A percentile compares a stretch with the other conserved stretches of the same genome.
These are phyloP conservation scores for Clitocybe nebularis DNA, from an alignment of 1,284 basidiomycete species.

Conservation along the genomic window DNA sequence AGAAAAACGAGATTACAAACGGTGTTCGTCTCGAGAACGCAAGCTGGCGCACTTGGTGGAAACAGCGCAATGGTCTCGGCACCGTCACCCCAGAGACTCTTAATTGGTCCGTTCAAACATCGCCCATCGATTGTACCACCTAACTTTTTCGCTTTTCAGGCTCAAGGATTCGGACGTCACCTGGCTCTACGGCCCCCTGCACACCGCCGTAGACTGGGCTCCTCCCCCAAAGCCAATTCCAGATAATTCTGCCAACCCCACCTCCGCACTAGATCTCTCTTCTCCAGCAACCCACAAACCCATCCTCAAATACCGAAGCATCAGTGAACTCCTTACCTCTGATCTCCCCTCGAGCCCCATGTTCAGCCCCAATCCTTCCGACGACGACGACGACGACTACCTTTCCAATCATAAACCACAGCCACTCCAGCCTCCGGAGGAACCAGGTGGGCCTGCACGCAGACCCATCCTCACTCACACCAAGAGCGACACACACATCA, in stretches of 20 bases:
- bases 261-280: constrained; percentile 35
- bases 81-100: constrained; percentile 96
- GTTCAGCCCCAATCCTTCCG: constrained; percentile 46
- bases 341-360: constrained; percentile 55
- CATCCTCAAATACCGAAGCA: constrained; percentile 94
- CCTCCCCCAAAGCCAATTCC: constrained; percentile 45
- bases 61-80: constrained; percentile 95
- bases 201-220: constrained; percentile 80
- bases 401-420: constrained; percentile 19
- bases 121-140: constrained; percentile 8
- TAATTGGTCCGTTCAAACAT: constrained; percentile 79
- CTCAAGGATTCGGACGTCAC: constrained; percentile 99
- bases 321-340: constrained; percentile 82
- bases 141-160: constrained; percentile 47
- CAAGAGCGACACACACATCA: constrained; percentile 81
- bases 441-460: constrained; percentile 15
- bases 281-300: constrained; percentile 75
- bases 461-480: constrained; percentile 71
- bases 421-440: constrained; percentile 18
- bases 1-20: constrained; percentile 98
- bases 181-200: constrained; percentile 97
- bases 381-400: constrained; percentile 30
- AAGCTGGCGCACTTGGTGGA: constrained; percentile 99
- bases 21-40: constrained; percentile 96
- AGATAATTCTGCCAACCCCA: constrained; percentile 32